These are phyloP conservation scores for Euphrasia arctica DNA, from an alignment of 305 asterid species.

Conservation along the genomic window DNA sequence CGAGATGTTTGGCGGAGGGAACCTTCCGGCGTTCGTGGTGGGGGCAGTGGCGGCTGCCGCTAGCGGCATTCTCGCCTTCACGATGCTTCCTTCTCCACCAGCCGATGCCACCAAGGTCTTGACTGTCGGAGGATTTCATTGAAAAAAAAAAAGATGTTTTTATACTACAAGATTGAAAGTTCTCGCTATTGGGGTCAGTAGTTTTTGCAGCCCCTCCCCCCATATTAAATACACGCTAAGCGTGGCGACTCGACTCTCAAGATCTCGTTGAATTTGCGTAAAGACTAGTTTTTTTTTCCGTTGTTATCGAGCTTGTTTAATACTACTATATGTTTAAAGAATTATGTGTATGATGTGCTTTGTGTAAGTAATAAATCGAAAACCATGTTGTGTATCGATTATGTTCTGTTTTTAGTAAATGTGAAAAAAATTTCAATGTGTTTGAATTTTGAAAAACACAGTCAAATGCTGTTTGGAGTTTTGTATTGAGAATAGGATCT, in stretches of 20 bases:
- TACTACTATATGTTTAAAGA: background rate
- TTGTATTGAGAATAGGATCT: too few relatives aligned
- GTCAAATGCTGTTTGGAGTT: too few relatives aligned
- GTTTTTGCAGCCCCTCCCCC: background rate
- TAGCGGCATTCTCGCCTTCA: conserved; percentile 61
- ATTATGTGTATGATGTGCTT: background rate
- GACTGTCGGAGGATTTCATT: conserved; percentile 33
- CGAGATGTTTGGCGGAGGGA: conserved; percentile 78
- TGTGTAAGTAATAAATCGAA: background rate
- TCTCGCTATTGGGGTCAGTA: background rate
- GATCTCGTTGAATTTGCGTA: background rate
- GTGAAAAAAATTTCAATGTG: too few relatives aligned
- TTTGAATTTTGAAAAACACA: too few relatives aligned
- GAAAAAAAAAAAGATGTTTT: background rate
- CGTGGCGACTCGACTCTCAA: conserved; percentile 17
- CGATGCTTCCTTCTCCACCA: conserved; percentile 63
- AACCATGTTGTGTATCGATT: too few relatives aligned
- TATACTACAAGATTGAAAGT: background rate
- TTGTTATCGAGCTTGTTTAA: background rate
- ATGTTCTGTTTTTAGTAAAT: too few relatives aligned
- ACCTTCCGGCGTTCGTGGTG: conserved; percentile 71
- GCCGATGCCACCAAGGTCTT: conserved; percentile 28
- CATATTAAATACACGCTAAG: conserved; percentile 29
- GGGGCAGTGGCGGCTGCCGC: conserved; percentile 68
- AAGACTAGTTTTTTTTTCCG: background rate